Evolutionary conservation across 2,329 filamentous ascomycete species (phyloP), one percentile per base, ranked within the genome.

Genomic region (Calonectria honghensis): DNA sequence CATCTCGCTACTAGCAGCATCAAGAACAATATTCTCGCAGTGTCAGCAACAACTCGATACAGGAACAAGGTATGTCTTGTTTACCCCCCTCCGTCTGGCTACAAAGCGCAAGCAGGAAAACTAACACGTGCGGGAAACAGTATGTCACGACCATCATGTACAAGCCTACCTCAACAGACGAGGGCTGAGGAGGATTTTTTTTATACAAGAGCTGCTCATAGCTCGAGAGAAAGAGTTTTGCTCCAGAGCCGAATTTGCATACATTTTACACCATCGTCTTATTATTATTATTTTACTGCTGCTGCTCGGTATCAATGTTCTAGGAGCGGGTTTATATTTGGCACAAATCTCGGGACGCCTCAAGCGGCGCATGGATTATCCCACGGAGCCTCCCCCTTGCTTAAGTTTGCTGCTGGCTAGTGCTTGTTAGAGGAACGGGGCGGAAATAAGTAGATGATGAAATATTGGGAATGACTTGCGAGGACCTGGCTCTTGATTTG

Each of bases 111-210:
- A 64, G 50, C 29, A 32, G 39, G 41, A 29, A 37, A 37, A n/a
- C 77, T 81, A 70, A 81, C 64, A 24, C 61, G n/a, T 9, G 0
- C 4, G 41, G 35, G 27, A 63, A 41, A 32, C 35, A 98, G 96
- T 98, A 98, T 86, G 94, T 98, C 45, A 98, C 96, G 5, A 98
- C 96, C 3, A 98, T 98, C 83, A 94, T 98, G 88, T 98, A 98
- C 87, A 98, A 98, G 88, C 96, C 95, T 24, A 95, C 96, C 14
- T 89, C 89, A 7, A 84, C 86, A n/a, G 90, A 91, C 76, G 88
- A 90, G 68, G 82, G 83, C 59, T 85, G 64, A 81, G 68, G 27
- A n/a, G 24, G 51, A 27, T 66, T 67, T 39, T 51, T 27, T 48
- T 32, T 24, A 24, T n/a, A 31, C 32, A 32, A 73, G 45, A 65